A percentile compares a stretch with the other conserved stretches of the same genome.
Conservation (phyloP, 306 rosid species). For the Inga oerstediana region DNA sequence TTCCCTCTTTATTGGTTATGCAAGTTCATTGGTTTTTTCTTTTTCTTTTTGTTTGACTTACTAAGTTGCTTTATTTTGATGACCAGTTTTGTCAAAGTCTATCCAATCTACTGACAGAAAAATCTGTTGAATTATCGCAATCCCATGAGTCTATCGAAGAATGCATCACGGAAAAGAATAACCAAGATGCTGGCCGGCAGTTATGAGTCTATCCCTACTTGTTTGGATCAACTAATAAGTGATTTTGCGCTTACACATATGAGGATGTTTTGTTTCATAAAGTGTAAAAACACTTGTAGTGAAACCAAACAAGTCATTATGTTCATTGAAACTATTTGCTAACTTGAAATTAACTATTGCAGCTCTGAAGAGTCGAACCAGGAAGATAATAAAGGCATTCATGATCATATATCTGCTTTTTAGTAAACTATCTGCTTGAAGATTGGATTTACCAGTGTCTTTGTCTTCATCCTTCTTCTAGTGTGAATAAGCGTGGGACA, state of each 20-base stretch:
- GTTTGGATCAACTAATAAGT: no score
- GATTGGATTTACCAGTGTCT: constrained; percentile 16
- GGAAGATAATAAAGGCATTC: constrained; percentile 33
- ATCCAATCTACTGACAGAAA: constrained; percentile 55
- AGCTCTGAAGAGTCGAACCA: constrained; percentile 43
- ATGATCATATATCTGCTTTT: constrained; percentile 47
- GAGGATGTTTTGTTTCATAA: no score
- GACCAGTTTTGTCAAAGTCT: constrained; percentile 76
- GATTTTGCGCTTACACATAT: no score
- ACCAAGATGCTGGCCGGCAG: constrained; percentile 45
- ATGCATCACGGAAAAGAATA: constrained; percentile 13
- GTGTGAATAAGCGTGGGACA: constrained; percentile 12
- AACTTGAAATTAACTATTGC: constrained; percentile 39
- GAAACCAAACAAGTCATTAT: not conserved
- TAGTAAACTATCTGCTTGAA: constrained; percentile 34
- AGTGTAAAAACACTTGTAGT: no score
- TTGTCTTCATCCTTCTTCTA: constrained; percentile 20
- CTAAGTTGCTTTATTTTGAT: constrained; percentile 30
- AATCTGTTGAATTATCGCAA: constrained; percentile 41
- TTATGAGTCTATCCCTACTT: not conserved
- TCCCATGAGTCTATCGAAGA: constrained; percentile 37
- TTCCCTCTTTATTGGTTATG: not conserved
- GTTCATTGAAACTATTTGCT: constrained; percentile 31
- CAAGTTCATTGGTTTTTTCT: not conserved
- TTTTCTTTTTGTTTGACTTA: not conserved